Conservation (phyloP, 306 rosid genomes). For the Arachis stenosperma region DNA sequence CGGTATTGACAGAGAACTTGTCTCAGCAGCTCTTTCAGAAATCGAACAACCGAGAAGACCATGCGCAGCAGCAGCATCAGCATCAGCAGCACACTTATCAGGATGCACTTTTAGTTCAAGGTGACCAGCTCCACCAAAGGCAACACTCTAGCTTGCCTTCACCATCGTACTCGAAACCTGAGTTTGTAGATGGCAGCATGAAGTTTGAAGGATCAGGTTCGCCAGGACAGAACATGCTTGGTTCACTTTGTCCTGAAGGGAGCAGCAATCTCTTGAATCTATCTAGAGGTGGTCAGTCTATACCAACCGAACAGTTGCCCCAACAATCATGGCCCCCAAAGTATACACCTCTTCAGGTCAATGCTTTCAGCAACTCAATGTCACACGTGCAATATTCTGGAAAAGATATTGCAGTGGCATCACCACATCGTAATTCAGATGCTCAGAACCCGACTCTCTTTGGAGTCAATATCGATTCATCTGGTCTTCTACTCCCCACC, state of each 20-base stretch:
- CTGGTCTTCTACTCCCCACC: constrained; percentile 83
- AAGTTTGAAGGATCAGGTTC: constrained; percentile 60
- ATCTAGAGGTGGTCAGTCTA: constrained; percentile 63
- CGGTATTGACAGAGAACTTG: constrained; percentile 55
- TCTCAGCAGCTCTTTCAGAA: constrained; percentile 69
- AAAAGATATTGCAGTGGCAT: constrained; percentile 56
- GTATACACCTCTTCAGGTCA: constrained; percentile 59
- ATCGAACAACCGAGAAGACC: constrained; percentile 58
- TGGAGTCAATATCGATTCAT: constrained; percentile 80
- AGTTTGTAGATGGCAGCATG: constrained; percentile 61
- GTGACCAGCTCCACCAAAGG: constrained; percentile 70
- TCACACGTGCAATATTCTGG: constrained; percentile 62
- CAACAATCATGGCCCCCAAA: constrained; percentile 68
- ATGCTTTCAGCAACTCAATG: constrained; percentile 57
- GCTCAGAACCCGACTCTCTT: constrained; percentile 68
- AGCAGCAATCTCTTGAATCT: constrained; percentile 58
- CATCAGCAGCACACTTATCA: constrained; percentile 50
- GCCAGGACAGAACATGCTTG: constrained; percentile 58
- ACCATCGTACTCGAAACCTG: constrained; percentile 62
- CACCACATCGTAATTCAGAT: constrained; percentile 56
- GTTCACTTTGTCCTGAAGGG: constrained; percentile 73
- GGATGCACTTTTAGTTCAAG: constrained; percentile 55
- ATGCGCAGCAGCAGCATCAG: constrained; percentile 52
- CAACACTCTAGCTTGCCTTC: constrained; percentile 68
- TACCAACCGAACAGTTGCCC: constrained; percentile 62